Evolutionary conservation across 73 alveolate genomes (phyloP).

Genomic region (Paramecium biaurelia): DNA sequence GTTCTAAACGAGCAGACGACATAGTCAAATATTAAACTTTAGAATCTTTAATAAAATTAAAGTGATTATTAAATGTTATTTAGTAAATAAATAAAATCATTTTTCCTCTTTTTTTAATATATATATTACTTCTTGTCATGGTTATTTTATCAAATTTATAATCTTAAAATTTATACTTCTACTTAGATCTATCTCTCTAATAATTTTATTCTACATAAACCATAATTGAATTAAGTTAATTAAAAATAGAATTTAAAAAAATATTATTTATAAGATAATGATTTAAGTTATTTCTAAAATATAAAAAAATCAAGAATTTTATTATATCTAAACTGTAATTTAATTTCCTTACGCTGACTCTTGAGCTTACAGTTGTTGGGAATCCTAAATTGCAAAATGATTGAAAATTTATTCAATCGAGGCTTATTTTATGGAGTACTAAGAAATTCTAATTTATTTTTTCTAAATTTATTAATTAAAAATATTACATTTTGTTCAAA

Average conservation of each 20-base stretch:
- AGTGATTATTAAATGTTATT: background rate
- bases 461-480: background rate
- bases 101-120: too few species aligned
- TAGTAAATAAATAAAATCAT: too few species aligned
- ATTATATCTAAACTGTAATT: background rate
- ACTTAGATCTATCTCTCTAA: too few species aligned
- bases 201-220: too few species aligned
- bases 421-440: conserved; percentile 68
- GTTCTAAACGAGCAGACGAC: background rate
- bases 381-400: conserved; percentile 61
- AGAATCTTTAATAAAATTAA: background rate
- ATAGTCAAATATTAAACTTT: background rate
- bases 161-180: too few species aligned
- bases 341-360: background rate
- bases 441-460: conserved; percentile 6
- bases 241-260: too few species aligned
- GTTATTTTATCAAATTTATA: too few species aligned
- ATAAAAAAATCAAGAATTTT: background rate
- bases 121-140: too few species aligned
- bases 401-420: conserved; percentile 70
- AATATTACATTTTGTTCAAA: conserved; percentile 53
- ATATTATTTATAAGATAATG: too few species aligned
- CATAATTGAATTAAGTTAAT: too few species aligned
- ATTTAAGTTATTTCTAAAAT: too few species aligned
- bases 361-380: background rate